Conservation (phyloP, 1,284 basidiomycete genomes). For the Phellopilus nigrolimitatus region DNA sequence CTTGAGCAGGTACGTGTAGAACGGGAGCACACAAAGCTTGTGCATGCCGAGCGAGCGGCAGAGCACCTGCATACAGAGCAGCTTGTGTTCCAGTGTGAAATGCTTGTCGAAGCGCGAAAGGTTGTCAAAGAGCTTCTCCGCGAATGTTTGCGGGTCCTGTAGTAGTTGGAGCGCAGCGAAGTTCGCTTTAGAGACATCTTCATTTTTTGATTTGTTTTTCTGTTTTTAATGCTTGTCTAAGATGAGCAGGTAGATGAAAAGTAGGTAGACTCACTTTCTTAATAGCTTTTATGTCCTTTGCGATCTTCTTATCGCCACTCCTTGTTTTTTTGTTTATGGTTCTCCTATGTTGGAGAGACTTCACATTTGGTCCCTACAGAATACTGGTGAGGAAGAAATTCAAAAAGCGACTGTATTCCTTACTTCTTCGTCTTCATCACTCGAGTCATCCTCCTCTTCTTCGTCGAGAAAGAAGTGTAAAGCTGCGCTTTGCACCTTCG, state of each 20-base stretch:
- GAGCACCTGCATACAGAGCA: conserved; percentile 95
- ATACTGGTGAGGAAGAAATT: conserved; percentile 16
- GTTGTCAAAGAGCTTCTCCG: conserved; percentile 90
- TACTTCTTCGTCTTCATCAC: conserved; percentile 69
- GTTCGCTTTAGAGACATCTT: conserved; percentile 54
- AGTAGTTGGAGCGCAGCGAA: conserved; percentile 93
- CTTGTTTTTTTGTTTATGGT: conserved; percentile 89
- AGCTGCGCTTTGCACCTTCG: conserved; percentile 93
- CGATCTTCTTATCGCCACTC: conserved; percentile 73
- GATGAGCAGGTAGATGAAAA: conserved; percentile 2
- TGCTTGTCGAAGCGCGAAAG: conserved; percentile 88
- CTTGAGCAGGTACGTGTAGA: conserved; percentile 95
- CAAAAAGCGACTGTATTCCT: conserved; percentile 18
- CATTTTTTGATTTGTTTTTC: conserved; percentile 41
- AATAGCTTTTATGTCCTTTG: conserved; percentile 62
- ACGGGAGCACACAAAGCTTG: conserved; percentile 91
- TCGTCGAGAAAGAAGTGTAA: conserved; percentile 97
- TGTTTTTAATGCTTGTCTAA: conserved; percentile 43
- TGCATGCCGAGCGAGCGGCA: conserved; percentile 94
- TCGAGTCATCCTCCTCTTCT: conserved; percentile 65
- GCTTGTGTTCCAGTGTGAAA: conserved; percentile 94
- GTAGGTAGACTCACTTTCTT: conserved; percentile 52
- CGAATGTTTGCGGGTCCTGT: conserved; percentile 94
- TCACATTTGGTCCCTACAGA: conserved; percentile 58
- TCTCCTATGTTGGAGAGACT: conserved; percentile 73